Percentiles rank a stretch among this genome's conserved stretches.
Conservation (phyloP, 1,284 basidiomycete species). For the Boletus hoseneyae region DNA sequence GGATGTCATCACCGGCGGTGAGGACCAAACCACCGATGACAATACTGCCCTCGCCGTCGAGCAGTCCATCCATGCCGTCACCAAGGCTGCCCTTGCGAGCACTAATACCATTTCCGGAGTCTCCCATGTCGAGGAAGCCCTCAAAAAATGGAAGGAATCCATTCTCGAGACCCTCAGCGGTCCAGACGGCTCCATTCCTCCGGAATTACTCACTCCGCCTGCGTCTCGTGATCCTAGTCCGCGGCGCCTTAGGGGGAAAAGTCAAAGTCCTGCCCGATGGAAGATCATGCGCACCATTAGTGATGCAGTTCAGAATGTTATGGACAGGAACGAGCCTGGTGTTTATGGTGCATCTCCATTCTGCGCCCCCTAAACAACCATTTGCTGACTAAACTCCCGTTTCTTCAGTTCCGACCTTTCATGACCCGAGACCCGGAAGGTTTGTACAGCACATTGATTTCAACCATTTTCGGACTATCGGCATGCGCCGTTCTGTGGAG, state of each 20-base stretch:
- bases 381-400: slow-evolving; percentile 4
- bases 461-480: slow-evolving; percentile 92
- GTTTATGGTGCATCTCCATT: slow-evolving; percentile 51
- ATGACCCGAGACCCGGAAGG: slow-evolving; percentile 72
- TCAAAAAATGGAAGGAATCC: slow-evolving; percentile 54
- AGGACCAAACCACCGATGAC: slow-evolving; percentile 47
- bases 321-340: slow-evolving; percentile 59
- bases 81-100: slow-evolving; percentile 52
- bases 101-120: slow-evolving; percentile 33
- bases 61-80: slow-evolving; percentile 58
- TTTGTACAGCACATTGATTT: slow-evolving; percentile 82
- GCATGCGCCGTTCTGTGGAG: slow-evolving; percentile 88
- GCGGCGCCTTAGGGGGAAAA: slow-evolving; percentile 64
- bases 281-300: slow-evolving; percentile 72
- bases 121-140: slow-evolving; percentile 39
- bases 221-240: slow-evolving; percentile 80
- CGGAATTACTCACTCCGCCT: slow-evolving; percentile 69
- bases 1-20: slow-evolving; percentile 70
- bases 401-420: slow-evolving; percentile 60
- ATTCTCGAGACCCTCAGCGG: slow-evolving; percentile 55
- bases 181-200: slow-evolving; percentile 65
- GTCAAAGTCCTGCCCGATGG: slow-evolving; percentile 78
- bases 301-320: slow-evolving; percentile 65
- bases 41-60: slow-evolving; percentile 61
- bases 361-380: background rate